These are phyloP conservation scores for Silybum marianum DNA, from an alignment of 129 eudicot species.

Conservation along the genomic window DNA sequence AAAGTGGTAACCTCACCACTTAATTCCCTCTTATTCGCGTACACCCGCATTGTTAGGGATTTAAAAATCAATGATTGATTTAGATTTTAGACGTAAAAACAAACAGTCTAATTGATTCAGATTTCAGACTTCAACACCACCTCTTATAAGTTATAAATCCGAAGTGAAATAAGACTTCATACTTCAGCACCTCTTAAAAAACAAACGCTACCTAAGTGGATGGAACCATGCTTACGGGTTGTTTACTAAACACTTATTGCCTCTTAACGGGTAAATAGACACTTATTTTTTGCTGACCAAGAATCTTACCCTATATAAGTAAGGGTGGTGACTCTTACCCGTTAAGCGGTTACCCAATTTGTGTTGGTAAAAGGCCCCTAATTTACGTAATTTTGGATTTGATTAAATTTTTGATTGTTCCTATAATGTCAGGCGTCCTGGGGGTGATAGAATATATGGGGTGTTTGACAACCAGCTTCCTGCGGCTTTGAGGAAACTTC, in stretches of 20 bases:
- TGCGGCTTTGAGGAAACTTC: conserved; percentile 63
- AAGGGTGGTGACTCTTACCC: neutral
- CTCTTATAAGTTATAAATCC: no score
- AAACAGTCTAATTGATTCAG: no score
- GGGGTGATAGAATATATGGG: conserved; percentile 66
- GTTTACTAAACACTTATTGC: neutral
- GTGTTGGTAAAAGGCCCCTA: neutral
- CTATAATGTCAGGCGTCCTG: conserved; percentile 52
- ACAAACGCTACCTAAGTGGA: neutral
- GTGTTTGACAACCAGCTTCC: conserved; percentile 74
- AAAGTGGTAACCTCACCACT: no score
- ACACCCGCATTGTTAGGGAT: no score
- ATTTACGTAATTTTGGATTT: neutral
- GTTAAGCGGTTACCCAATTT: neutral
- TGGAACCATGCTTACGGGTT: neutral
- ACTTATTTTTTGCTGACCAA: neutral
- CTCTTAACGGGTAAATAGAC: neutral
- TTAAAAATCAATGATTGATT: no score
- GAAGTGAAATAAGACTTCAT: no score
- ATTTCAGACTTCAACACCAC: no score
- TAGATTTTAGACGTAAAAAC: no score
- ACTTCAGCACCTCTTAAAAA: no score
- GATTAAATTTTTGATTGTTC: conserved; percentile 9
- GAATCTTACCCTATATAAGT: neutral
- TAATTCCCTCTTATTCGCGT: no score